These are phyloP conservation scores for Nosema muscidifuracis DNA, from an alignment of 371 early-diverging fungal species.

Conservation along the genomic window DNA sequence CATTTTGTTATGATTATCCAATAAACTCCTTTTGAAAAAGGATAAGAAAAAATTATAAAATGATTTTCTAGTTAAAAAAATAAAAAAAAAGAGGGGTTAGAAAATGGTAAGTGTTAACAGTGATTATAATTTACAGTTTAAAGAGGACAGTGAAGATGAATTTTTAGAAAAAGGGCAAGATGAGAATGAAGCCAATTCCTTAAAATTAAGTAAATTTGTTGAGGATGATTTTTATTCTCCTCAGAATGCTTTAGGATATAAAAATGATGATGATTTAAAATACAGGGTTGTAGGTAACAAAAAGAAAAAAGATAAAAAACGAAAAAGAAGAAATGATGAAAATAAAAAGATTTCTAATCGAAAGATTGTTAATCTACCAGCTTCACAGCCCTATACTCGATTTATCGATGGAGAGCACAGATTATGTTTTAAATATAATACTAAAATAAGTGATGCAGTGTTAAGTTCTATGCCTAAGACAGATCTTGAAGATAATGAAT, in stretches of 20 bases:
- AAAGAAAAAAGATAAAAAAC: constrained; percentile 59
- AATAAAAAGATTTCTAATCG: constrained; percentile 50
- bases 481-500: constrained; percentile 65
- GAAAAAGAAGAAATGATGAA: constrained; percentile 47
- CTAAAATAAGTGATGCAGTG: constrained; percentile 62
- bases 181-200: constrained; percentile 49
- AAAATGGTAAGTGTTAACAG: constrained; percentile 15
- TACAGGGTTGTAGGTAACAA: constrained; percentile 27
- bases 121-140: constrained; percentile 19
- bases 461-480: constrained; percentile 54
- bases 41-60: neutral
- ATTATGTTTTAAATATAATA: constrained; percentile 64
- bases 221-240: constrained; percentile 46
- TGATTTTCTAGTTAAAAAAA: neutral
- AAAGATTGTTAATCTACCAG: constrained; percentile 64
- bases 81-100: neutral
- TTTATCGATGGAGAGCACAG: constrained; percentile 62
- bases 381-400: constrained; percentile 62
- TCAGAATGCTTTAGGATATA: constrained; percentile 1
- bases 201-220: constrained; percentile 46
- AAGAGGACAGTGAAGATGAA: constrained; percentile 53
- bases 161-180: constrained; percentile 21
- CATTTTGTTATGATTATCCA: neutral
- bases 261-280: constrained; percentile 37
- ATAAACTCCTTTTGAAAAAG: constrained; percentile 2